These are phyloP conservation scores for Acidomyces sp. DNA, from an alignment of 495 filamentous ascomycete species.

Conservation along the genomic window DNA sequence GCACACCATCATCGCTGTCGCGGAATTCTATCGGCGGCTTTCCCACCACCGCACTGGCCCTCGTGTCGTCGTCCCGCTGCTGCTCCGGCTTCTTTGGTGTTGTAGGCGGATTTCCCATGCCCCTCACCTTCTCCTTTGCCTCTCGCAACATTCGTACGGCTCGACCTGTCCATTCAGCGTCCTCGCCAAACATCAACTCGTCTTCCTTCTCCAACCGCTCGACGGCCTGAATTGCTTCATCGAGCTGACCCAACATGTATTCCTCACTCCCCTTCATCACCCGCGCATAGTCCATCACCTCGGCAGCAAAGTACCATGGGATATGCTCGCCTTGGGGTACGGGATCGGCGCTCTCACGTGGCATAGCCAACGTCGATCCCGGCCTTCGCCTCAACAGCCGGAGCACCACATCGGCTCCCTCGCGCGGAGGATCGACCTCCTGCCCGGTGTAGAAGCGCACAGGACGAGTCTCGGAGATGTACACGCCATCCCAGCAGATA, in stretches of 20 bases:
- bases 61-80: conserved; percentile 29
- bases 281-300: conserved; percentile 85
- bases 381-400: conserved; percentile 66
- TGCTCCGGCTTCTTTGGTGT: conserved; percentile 35
- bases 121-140: conserved; percentile 56
- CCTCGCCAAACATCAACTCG: conserved; percentile 85
- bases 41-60: no score
- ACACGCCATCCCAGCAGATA: conserved; percentile 85
- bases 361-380: conserved; percentile 73
- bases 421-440: conserved; percentile 61
- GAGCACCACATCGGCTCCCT: conserved; percentile 80
- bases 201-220: conserved; percentile 70
- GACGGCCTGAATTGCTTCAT: conserved; percentile 62
- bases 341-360: conserved; percentile 65
- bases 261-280: conserved; percentile 89
- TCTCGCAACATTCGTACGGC: conserved; percentile 58
- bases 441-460: conserved; percentile 87
- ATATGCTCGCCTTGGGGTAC: conserved; percentile 56
- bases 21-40: conserved; percentile 38
- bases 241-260: conserved; percentile 72
- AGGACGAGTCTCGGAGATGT: conserved; percentile 73
- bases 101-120: conserved; percentile 58
- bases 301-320: conserved; percentile 88
- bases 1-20: conserved; percentile 33
- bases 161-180: conserved; percentile 74